Conservation (phyloP, 1,139 yeast genomes). For the Dujonia santamariae region DNA sequence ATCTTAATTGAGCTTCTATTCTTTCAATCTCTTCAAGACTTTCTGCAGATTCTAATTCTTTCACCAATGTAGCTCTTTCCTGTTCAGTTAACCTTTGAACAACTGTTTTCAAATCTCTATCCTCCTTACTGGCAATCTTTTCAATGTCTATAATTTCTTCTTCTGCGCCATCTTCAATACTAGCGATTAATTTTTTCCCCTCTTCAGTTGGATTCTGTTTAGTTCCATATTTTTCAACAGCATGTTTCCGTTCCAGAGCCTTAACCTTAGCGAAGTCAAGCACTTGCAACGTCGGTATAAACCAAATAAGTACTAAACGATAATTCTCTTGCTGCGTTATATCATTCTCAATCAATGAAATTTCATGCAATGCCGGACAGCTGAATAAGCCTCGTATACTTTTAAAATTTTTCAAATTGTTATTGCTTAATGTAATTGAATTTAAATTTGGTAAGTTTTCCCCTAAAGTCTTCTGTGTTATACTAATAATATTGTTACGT, state of each 20-base stretch:
- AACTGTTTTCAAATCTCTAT: constrained; percentile 13
- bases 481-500: constrained; percentile 48
- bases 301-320: constrained; percentile 57
- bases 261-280: constrained; percentile 68
- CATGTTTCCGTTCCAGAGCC: constrained; percentile 47
- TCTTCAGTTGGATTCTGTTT: constrained; percentile 6
- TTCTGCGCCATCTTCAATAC: not conserved
- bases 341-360: constrained; percentile 63
- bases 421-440: constrained; percentile 51
- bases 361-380: constrained; percentile 38
- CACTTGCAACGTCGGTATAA: constrained; percentile 58
- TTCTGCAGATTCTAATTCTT: constrained; percentile 57
- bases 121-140: constrained; percentile 1
- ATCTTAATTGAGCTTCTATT: constrained; percentile 44
- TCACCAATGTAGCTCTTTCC: constrained; percentile 50
- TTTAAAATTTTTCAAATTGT: constrained; percentile 42
- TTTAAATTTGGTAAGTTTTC: constrained; percentile 40
- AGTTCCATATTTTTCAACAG: constrained; percentile 45
- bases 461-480: constrained; percentile 23
- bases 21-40: constrained; percentile 72
- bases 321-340: constrained; percentile 54
- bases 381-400: constrained; percentile 35
- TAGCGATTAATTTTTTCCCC: constrained; percentile 5
- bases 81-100: constrained; percentile 48
- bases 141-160: too few relatives aligned